Base-by-base conservation (phyloP, 345 rosid genomes). In the Camelina hispida region DNA sequence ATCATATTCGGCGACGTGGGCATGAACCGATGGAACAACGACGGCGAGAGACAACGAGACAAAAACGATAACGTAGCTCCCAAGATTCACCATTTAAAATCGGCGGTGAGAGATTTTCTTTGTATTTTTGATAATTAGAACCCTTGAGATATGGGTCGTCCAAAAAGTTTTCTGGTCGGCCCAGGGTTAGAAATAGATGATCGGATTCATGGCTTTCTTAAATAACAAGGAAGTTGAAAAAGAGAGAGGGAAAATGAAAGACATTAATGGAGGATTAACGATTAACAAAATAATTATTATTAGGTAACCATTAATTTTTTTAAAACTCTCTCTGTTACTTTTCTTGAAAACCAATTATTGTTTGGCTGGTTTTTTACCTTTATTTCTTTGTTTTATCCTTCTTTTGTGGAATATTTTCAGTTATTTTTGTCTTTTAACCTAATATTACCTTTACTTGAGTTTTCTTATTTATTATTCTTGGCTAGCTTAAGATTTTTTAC, bases 1-100 rank as follows among this genome's bases (percentile, higher is more conserved):
- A 44, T 92, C 96, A 23, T 43, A 78, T 20, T 72, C 77, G 0
- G 66, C 81, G 1, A 85, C 43, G 70, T 86, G 25, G 8, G 91
- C 89, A 25, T 35, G 58, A 74, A 53, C 67, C 65, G 72, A 13
- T 51, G 73, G 74, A 56, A 64, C 55, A 4, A 66, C 17, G 4
- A 51, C 12, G 0, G 74, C 69, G 7, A 80, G 20, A n/a, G 62
- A 48, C 56, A 75, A 71, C 2, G 64, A 18, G 68, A 79, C 62
- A 7, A 80, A 42, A 15, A 42, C 44, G 34, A 72, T 23, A 60
- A 72, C 69, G 64, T 71, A 66, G 59, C 63, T 60, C 40, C 72
- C 73, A 47, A 70, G 71, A 50, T 77, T 77, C 67, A 57, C 15
- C 81, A 78, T 78, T 58, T 34, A 58, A 46, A 46, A 56, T 22